Conservation (phyloP, 805 yeast species). For the Hanseniaspora thailandica region DNA sequence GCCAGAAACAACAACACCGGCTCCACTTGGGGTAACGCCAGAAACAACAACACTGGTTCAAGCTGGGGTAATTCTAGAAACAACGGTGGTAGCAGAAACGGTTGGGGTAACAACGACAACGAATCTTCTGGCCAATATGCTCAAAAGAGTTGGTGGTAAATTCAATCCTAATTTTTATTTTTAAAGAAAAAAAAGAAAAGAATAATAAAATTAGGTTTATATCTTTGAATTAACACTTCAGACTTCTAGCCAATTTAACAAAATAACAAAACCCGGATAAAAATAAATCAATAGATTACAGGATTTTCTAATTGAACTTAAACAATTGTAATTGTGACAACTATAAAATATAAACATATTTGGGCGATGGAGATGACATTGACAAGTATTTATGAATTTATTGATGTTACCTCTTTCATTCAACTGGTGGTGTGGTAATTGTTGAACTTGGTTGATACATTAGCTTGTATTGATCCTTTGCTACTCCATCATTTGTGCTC, state of each 20-base stretch:
- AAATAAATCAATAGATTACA: not conserved
- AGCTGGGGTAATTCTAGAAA: slow-evolving; percentile 18
- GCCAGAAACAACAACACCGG: slow-evolving; percentile 29
- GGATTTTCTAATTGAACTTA: not conserved
- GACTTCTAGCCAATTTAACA: too few species aligned
- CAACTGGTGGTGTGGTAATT: too few species aligned
- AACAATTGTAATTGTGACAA: not conserved
- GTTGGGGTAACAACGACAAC: slow-evolving; percentile 26
- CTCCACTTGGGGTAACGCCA: slow-evolving; percentile 28
- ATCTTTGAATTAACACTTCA: not conserved
- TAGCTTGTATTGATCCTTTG: not conserved
- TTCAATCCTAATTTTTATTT: not conserved
- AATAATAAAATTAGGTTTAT: not conserved
- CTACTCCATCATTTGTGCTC: not conserved
- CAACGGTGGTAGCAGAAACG: slow-evolving; percentile 25
- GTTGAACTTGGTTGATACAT: not conserved
- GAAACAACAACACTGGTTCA: slow-evolving; percentile 19
- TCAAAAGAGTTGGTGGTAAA: slow-evolving; percentile 15
- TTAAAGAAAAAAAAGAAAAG: not conserved
- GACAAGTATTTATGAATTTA: too few species aligned
- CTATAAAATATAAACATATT: not conserved
- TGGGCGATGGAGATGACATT: too few species aligned
- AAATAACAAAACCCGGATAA: slow-evolving; percentile 5
- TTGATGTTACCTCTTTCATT: too few species aligned
- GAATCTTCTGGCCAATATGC: slow-evolving; percentile 20